These are phyloP conservation scores for Citrus australasica DNA, from an alignment of 345 rosid species.

Conservation along the genomic window DNA sequence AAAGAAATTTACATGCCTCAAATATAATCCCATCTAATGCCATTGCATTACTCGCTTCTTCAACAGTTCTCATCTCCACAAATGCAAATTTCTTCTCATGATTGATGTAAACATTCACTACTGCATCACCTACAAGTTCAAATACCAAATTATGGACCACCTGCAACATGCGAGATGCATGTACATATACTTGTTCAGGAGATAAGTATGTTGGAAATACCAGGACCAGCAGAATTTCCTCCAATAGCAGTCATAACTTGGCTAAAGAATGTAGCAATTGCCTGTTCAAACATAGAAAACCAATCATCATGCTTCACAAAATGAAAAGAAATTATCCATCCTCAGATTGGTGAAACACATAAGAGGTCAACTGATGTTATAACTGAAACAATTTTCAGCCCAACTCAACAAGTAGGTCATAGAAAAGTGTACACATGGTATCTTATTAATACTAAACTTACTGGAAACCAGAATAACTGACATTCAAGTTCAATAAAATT, in stretches of 20 bases:
- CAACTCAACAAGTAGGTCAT: neutral
- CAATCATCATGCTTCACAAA: constrained; percentile 4
- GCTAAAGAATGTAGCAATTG: constrained; percentile 48
- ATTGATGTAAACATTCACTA: constrained; percentile 43
- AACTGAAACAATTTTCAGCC: neutral
- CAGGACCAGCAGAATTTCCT: constrained; percentile 55
- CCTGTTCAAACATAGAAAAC: constrained; percentile 23
- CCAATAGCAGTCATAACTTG: constrained; percentile 49
- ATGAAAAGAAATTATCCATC: neutral
- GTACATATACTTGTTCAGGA: neutral
- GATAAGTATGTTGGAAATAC: constrained; percentile 14
- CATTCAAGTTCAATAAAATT: neutral
- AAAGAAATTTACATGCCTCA: constrained; percentile 23
- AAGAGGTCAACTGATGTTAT: neutral
- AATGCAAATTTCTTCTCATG: constrained; percentile 45
- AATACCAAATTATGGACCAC: neutral
- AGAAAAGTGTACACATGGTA: neutral
- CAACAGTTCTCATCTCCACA: constrained; percentile 48
- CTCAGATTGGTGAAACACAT: neutral
- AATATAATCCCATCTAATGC: constrained; percentile 40
- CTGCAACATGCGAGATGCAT: neutral
- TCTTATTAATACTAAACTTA: neutral
- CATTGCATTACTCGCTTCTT: constrained; percentile 44
- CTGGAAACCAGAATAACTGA: neutral
- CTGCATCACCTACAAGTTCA: constrained; percentile 39